Percentiles rank a stretch among this genome's conserved stretches.
phyloP scores from a whole-genome alignment of 768 basidiomycete species.

The Boletus barrowsii region DNA sequence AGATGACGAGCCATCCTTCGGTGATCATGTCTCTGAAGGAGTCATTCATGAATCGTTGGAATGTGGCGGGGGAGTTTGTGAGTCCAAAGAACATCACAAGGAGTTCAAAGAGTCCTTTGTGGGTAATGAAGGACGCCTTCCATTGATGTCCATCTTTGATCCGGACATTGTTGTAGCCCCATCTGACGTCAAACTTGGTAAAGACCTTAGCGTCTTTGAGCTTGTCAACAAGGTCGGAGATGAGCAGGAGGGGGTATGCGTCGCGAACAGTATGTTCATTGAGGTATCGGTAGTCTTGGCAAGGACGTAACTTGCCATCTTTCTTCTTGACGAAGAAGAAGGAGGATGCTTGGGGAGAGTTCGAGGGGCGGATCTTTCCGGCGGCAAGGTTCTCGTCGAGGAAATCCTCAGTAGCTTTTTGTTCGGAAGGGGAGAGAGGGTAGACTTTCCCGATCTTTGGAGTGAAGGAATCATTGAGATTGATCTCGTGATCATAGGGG shows the following conservation, averaged over 20 bases:
- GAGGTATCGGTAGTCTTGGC: neutral
- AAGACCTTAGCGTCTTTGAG: too few relatives aligned
- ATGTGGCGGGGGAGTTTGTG: too few relatives aligned
- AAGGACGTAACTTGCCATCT: neutral
- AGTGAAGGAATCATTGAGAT: too few relatives aligned
- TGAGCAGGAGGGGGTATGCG: too few relatives aligned
- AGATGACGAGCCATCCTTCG: too few relatives aligned
- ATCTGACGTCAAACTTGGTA: too few relatives aligned
- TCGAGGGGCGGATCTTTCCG: neutral
- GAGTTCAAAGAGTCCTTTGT: neutral
- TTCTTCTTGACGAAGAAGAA: neutral
- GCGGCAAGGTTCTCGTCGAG: too few relatives aligned
- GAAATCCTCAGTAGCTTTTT: neutral
- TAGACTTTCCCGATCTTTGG: neutral
- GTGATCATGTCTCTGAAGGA: too few relatives aligned
- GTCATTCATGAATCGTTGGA: too few relatives aligned
- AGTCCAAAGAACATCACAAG: neutral
- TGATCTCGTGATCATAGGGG: too few relatives aligned
- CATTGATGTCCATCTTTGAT: neutral
- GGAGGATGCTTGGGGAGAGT: neutral
- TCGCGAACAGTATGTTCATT: too few relatives aligned
- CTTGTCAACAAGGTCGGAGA: too few relatives aligned
- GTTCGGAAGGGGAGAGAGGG: neutral
- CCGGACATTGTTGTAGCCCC: neutral
- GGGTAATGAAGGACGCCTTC: neutral